phyloP scores from a whole-genome alignment of 1,284 basidiomycete species.

The Gymnopus androsaceus region DNA sequence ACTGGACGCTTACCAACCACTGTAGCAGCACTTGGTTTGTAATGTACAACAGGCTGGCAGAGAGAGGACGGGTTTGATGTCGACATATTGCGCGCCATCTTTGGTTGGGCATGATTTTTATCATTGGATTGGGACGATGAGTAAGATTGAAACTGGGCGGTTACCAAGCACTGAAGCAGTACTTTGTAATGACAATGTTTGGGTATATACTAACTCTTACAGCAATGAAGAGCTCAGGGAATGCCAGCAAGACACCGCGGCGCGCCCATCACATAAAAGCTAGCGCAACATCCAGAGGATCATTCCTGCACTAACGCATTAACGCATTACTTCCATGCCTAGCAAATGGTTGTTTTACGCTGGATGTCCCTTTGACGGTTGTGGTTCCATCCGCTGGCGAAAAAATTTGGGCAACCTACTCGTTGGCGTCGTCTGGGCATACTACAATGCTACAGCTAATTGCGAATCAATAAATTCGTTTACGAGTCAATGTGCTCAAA shows the following conservation, averaged over 20 bases:
- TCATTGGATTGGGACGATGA: no score
- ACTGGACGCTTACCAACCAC: no score
- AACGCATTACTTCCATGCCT: constrained; percentile 1
- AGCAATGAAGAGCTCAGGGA: no score
- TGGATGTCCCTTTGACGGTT: constrained; percentile 12
- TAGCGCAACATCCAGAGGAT: neutral
- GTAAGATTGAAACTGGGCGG: no score
- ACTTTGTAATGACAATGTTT: no score
- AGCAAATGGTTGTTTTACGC: constrained; percentile 7
- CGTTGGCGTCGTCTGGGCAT: constrained; percentile 9
- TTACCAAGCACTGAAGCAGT: no score
- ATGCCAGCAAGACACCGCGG: neutral
- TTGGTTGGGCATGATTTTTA: no score
- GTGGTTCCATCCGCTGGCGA: neutral
- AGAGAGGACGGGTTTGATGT: constrained; percentile 21
- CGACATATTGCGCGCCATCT: neutral
- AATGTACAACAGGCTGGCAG: constrained; percentile 29
- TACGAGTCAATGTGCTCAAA: constrained; percentile 2
- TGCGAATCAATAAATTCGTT: neutral
- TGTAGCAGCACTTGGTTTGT: no score
- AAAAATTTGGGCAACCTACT: constrained; percentile 16
- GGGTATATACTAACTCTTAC: no score
- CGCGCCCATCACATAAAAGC: no score
- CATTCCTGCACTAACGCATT: neutral
- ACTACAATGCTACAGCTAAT: constrained; percentile 13